phyloP scores from a whole-genome alignment of 148 eudicot species.

The Silene latifolia region DNA sequence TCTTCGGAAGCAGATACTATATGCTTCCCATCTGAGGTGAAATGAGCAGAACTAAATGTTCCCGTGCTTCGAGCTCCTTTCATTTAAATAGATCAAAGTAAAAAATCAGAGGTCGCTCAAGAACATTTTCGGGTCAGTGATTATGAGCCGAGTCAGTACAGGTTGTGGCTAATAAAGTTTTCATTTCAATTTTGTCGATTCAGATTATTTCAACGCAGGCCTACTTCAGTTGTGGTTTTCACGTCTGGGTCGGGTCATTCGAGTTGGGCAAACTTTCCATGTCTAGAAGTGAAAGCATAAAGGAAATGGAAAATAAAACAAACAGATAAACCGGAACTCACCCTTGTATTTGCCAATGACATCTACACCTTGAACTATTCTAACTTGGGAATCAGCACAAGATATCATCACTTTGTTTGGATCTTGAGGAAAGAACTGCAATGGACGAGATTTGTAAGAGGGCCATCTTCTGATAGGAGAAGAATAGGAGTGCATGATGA shows the following conservation, averaged over 20 bases:
- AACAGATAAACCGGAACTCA: constrained; percentile 25
- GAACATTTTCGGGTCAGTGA: too few species aligned
- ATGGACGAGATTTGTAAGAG: background rate
- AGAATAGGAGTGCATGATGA: background rate
- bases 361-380: constrained; percentile 63
- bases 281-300: background rate
- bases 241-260: background rate
- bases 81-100: background rate
- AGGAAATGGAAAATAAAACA: background rate
- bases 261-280: background rate
- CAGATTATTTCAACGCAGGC: background rate
- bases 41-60: constrained; percentile 55
- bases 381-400: constrained; percentile 79
- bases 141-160: too few species aligned
- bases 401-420: constrained; percentile 78
- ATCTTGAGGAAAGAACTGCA: constrained; percentile 84
- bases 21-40: constrained; percentile 80
- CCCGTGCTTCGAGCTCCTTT: constrained; percentile 53
- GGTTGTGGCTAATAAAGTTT: too few species aligned
- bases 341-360: constrained; percentile 76
- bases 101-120: background rate
- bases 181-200: too few species aligned
- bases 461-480: background rate
- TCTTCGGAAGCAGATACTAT: constrained; percentile 76
- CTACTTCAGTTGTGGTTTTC: background rate